These are phyloP conservation scores for Vigna radiata DNA, from an alignment of 306 rosid genomes.

Conservation along the genomic window DNA sequence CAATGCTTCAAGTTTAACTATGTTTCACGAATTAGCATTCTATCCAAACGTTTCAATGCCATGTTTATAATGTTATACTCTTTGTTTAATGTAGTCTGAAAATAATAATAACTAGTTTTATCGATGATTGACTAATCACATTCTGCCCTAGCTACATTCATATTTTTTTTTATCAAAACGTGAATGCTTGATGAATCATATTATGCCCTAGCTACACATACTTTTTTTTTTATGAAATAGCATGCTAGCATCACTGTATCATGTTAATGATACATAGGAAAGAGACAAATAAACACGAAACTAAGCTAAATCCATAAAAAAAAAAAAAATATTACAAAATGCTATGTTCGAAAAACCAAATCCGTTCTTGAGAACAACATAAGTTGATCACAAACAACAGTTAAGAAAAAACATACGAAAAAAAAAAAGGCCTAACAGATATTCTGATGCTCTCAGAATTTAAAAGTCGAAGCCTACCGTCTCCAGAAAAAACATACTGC, in stretches of 20 bases:
- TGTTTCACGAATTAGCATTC: neutral
- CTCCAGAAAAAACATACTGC: neutral
- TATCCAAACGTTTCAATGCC: neutral
- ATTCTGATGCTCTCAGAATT: constrained; percentile 20
- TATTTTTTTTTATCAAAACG: too few species aligned
- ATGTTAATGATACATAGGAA: too few species aligned
- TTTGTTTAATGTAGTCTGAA: neutral
- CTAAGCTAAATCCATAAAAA: too few species aligned
- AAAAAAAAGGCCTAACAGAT: neutral
- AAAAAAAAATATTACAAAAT: too few species aligned
- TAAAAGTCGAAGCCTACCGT: constrained; percentile 3
- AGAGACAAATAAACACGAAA: too few species aligned
- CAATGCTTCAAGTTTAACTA: too few species aligned
- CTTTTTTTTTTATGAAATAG: too few species aligned
- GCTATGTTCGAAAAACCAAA: too few species aligned
- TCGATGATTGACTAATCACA: neutral
- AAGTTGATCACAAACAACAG: neutral
- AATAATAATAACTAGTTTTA: neutral
- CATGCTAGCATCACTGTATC: too few species aligned
- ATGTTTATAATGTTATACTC: neutral
- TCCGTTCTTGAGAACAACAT: too few species aligned
- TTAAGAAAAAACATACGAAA: neutral
- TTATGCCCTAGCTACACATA: too few species aligned
- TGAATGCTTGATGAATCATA: too few species aligned
- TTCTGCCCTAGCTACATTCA: neutral